Evolutionary conservation across 2,329 filamentous ascomycete genomes (phyloP).

Genomic region (Plenodomus tracheiphilus): DNA sequence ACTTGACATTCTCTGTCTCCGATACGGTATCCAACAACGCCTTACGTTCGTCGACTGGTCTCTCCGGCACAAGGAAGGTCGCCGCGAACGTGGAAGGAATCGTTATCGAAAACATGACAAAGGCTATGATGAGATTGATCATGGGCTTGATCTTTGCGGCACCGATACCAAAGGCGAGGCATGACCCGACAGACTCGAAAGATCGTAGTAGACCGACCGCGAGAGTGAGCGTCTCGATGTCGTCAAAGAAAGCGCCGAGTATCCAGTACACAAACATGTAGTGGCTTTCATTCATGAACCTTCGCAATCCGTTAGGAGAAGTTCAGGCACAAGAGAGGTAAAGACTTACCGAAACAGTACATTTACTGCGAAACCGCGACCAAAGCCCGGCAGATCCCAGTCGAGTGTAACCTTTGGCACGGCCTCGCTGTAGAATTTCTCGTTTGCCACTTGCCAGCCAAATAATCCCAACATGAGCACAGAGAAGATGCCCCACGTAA

Average conservation of each 20-base stretch:
- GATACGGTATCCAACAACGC: conserved; percentile 5
- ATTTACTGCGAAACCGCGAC: conserved; percentile 53
- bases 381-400: conserved; percentile 51
- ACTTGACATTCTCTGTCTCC: background rate
- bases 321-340: background rate
- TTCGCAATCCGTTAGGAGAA: conserved; percentile 5
- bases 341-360: conserved; percentile 50
- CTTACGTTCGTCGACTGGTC: conserved; percentile 18
- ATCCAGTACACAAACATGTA: conserved; percentile 58
- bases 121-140: conserved; percentile 54
- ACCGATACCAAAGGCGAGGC: conserved; percentile 54
- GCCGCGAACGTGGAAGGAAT: conserved; percentile 36
- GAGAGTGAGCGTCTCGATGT: conserved; percentile 56
- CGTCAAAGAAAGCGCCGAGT: conserved; percentile 55
- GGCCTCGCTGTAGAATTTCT: conserved; percentile 50
- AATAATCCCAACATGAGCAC: conserved; percentile 50
- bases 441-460: conserved; percentile 54
- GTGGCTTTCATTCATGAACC: conserved; percentile 57
- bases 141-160: conserved; percentile 52
- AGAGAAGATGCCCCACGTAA: conserved; percentile 50
- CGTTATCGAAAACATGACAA: conserved; percentile 52
- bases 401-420: conserved; percentile 48
- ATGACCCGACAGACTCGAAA: conserved; percentile 55
- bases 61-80: conserved; percentile 25
- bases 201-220: conserved; percentile 54